These are phyloP conservation scores for Pistacia vera DNA, from an alignment of 345 rosid genomes.

Conservation along the genomic window DNA sequence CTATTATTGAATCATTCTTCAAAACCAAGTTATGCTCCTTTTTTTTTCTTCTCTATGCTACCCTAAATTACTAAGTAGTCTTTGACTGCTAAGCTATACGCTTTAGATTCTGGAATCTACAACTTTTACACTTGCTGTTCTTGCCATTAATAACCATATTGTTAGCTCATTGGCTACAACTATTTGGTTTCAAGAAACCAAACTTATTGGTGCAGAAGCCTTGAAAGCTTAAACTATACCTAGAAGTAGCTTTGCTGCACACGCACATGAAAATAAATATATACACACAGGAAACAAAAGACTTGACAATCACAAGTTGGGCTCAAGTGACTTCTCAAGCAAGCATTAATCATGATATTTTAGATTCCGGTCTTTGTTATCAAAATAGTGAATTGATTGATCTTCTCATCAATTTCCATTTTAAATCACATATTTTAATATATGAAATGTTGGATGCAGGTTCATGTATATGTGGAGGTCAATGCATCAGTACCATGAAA, in stretches of 20 bases:
- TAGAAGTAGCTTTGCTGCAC: neutral
- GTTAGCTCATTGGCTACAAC: neutral
- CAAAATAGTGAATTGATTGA: neutral
- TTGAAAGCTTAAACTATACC: neutral
- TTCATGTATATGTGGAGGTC: slow-evolving; percentile 97
- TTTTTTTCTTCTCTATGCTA: neutral
- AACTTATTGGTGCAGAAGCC: neutral
- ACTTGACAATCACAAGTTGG: neutral
- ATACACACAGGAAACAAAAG: neutral
- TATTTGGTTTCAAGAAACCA: neutral
- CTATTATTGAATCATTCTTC: neutral
- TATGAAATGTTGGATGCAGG: slow-evolving; percentile 41
- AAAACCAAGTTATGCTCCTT: neutral
- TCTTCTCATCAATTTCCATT: neutral
- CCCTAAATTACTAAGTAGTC: neutral
- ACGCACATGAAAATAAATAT: too few species aligned
- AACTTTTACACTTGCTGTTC: neutral
- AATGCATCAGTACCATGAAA: slow-evolving; percentile 90
- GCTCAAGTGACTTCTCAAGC: neutral
- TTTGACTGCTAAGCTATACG: neutral
- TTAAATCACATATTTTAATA: neutral
- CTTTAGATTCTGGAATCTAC: neutral
- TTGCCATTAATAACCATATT: neutral
- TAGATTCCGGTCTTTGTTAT: neutral
- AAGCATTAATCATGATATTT: neutral